A percentile compares a stretch with the other conserved stretches of the same genome.
Evolutionary conservation across 192 early-diverging fungal species (phyloP).

Genomic region (Allomyces javanicus): DNA sequence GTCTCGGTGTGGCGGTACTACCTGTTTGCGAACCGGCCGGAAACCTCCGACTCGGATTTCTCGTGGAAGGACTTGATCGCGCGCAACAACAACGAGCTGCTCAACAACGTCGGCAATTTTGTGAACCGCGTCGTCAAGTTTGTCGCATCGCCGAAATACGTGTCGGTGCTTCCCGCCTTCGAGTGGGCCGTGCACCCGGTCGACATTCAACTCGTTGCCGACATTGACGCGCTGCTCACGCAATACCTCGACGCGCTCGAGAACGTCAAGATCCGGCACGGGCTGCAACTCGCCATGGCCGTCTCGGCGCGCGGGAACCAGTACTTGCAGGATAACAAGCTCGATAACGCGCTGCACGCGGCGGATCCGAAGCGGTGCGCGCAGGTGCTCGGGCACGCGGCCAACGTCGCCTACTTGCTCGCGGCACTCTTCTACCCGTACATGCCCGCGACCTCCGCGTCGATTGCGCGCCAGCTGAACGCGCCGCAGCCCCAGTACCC

Average conservation of each 20-base stretch:
- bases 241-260: slow-evolving; percentile 64
- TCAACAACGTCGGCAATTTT: slow-evolving; percentile 94
- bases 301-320: slow-evolving; percentile 85
- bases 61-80: slow-evolving; percentile 81
- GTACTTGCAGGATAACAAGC: slow-evolving; percentile 82
- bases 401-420: slow-evolving; percentile 81
- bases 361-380: slow-evolving; percentile 63
- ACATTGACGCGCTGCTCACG: slow-evolving; percentile 56
- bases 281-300: slow-evolving; percentile 71
- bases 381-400: slow-evolving; percentile 56
- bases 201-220: slow-evolving; percentile 57
- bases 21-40: slow-evolving; percentile 78
- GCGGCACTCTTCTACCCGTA: slow-evolving; percentile 71
- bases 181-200: slow-evolving; percentile 24
- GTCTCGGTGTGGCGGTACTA: slow-evolving; percentile 95
- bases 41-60: slow-evolving; percentile 76
- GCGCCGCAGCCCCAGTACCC: slow-evolving; percentile 55
- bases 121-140: slow-evolving; percentile 94
- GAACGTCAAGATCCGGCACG: slow-evolving; percentile 61
- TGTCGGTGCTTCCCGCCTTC: slow-evolving; percentile 47
- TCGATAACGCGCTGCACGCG: slow-evolving; percentile 73
- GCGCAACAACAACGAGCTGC: slow-evolving; percentile 87
- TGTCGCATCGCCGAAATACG: slow-evolving; percentile 66
- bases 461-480: slow-evolving; percentile 69
- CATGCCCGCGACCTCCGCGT: slow-evolving; percentile 70